These are phyloP conservation scores for Tricholoma furcatifolium DNA, from an alignment of 768 basidiomycete genomes.

Conservation along the genomic window DNA sequence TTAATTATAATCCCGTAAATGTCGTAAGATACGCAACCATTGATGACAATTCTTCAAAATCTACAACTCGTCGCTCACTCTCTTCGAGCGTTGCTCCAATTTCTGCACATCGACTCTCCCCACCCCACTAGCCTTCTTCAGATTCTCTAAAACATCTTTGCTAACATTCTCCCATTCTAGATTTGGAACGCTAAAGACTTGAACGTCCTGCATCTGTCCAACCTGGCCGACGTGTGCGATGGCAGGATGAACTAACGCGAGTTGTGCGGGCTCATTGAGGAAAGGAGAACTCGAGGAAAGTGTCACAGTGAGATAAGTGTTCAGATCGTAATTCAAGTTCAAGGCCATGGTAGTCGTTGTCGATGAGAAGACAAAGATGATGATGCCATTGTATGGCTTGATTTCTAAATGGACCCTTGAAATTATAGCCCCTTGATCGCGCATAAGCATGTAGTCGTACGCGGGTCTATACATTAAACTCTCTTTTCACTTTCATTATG, in stretches of 20 bases:
- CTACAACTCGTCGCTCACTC: constrained; percentile 26
- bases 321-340: constrained; percentile 21
- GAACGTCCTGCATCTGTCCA: constrained; percentile 29
- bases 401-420: too few relatives aligned
- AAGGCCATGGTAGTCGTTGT: constrained; percentile 12
- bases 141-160: constrained; percentile 21
- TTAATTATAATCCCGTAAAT: not conserved
- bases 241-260: constrained; percentile 23
- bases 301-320: constrained; percentile 28
- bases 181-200: constrained; percentile 29
- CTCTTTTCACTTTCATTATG: not conserved
- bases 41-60: not conserved
- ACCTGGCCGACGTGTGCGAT: constrained; percentile 30
- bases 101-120: constrained; percentile 28
- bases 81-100: constrained; percentile 20
- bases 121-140: constrained; percentile 22
- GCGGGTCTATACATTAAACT: too few relatives aligned
- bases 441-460: too few relatives aligned
- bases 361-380: too few relatives aligned
- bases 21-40: not conserved
- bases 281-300: constrained; percentile 21
- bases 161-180: constrained; percentile 23
- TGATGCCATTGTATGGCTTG: too few relatives aligned
- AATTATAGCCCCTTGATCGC: too few relatives aligned
- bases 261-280: constrained; percentile 19